Conservation (phyloP, 208 protist genomes). For the Acanthamoeba castellanii region DNA sequence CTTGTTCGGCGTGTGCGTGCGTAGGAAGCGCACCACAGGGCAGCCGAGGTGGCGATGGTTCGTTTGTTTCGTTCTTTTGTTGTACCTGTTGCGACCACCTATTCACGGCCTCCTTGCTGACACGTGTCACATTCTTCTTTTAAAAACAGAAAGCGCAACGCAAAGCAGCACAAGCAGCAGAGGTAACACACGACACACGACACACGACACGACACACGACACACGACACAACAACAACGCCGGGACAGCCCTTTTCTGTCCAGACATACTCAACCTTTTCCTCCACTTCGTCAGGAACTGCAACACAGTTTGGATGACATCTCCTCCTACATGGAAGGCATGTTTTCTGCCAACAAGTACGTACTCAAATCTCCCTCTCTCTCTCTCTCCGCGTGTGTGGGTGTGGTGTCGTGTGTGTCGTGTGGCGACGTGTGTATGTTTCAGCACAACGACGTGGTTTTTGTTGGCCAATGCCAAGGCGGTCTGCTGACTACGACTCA, state of each 20-base stretch:
- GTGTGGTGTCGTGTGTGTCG: not conserved
- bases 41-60: not conserved
- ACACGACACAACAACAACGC: not conserved
- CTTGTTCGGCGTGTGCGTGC: not conserved
- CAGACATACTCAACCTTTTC: not conserved
- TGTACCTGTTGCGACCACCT: too few species aligned
- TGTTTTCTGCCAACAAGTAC: not conserved
- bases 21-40: not conserved
- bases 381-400: not conserved
- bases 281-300: not conserved
- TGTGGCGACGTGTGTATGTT: too few species aligned
- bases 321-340: not conserved
- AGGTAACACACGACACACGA: not conserved
- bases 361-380: too few species aligned
- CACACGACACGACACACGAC: too few species aligned
- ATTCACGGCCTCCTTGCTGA: too few species aligned
- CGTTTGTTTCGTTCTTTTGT: not conserved
- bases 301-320: slow-evolving; percentile 2
- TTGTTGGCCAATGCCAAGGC: too few species aligned
- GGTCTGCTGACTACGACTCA: too few species aligned
- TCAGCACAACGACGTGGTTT: too few species aligned
- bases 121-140: not conserved
- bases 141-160: not conserved
- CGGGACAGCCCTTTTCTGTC: not conserved
- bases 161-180: slow-evolving; percentile 1